Percentiles rank a stretch among this genome's conserved stretches.
phyloP scores from a whole-genome alignment of 495 filamentous ascomycete species.

The Aspergillus heteromorphus region DNA sequence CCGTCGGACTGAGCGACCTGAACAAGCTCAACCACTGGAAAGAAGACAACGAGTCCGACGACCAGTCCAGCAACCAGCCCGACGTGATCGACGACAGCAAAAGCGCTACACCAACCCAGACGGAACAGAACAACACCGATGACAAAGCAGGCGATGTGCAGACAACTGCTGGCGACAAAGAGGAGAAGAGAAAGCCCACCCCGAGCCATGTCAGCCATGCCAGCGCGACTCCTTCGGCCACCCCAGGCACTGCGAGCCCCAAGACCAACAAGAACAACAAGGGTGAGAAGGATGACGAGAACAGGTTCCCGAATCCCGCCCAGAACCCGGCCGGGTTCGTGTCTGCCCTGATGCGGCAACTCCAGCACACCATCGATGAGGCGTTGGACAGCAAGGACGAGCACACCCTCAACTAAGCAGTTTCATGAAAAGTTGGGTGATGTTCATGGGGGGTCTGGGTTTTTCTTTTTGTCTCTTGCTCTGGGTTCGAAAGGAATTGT shows the following conservation, averaged over 20 bases:
- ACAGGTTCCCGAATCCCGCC: slow-evolving; percentile 12
- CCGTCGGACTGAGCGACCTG: slow-evolving; percentile 17
- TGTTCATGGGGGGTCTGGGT: not conserved
- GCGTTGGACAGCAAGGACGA: slow-evolving; percentile 33
- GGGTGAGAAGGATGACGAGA: slow-evolving; percentile 7
- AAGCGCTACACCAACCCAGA: not conserved
- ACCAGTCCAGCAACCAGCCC: not conserved
- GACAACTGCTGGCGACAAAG: not conserved
- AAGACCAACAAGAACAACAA: not conserved
- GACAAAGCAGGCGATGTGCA: not conserved
- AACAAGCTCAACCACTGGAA: slow-evolving; percentile 14
- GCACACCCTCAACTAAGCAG: slow-evolving; percentile 14
- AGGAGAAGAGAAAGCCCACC: too few relatives aligned
- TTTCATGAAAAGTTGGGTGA: not conserved
- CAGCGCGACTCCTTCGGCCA: too few relatives aligned
- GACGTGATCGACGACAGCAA: slow-evolving; percentile 12
- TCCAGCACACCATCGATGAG: slow-evolving; percentile 20
- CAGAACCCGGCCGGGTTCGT: slow-evolving; percentile 21
- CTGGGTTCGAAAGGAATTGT: not conserved
- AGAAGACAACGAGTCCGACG: not conserved
- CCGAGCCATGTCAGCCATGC: too few relatives aligned
- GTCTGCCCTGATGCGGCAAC: slow-evolving; percentile 12
- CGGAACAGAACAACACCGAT: not conserved
- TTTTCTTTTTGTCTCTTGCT: not conserved
- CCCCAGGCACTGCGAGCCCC: not conserved